phyloP scores from a whole-genome alignment of 1,284 basidiomycete genomes.

The Boletus mariae region DNA sequence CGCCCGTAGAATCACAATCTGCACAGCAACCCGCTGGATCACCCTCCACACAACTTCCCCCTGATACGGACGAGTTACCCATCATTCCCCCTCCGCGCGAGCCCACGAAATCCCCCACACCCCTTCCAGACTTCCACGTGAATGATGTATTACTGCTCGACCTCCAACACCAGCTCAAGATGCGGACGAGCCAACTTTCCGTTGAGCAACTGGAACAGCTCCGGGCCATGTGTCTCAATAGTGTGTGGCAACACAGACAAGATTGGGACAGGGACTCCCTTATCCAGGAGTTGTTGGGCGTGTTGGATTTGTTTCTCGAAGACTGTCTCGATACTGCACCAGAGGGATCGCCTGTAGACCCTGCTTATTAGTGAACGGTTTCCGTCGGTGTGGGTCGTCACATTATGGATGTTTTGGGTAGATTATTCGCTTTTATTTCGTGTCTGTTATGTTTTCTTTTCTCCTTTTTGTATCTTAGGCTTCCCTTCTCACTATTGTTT shows the following conservation, averaged over 20 bases:
- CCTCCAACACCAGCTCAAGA: slow-evolving; percentile 46
- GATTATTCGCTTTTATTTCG: slow-evolving; percentile 30
- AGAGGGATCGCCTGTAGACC: slow-evolving; percentile 4
- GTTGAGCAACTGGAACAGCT: slow-evolving; percentile 94
- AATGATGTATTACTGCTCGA: slow-evolving; percentile 44
- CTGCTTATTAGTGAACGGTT: slow-evolving; percentile 2
- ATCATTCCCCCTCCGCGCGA: slow-evolving; percentile 33
- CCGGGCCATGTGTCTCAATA: slow-evolving; percentile 77
- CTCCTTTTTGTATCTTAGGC: slow-evolving; percentile 19
- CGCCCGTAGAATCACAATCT: slow-evolving; percentile 12
- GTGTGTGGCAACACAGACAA: slow-evolving; percentile 75
- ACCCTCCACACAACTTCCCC: slow-evolving; percentile 6
- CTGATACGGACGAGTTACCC: slow-evolving; percentile 18
- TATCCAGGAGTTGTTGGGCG: slow-evolving; percentile 52
- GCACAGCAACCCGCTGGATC: slow-evolving; percentile 2
- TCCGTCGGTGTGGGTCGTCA: no score
- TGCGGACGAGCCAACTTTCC: slow-evolving; percentile 55
- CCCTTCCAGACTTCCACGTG: slow-evolving; percentile 65
- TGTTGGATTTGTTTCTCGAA: slow-evolving; percentile 58
- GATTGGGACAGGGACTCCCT: slow-evolving; percentile 82
- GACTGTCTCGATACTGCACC: slow-evolving; percentile 40
- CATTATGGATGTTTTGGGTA: slow-evolving; percentile 7
- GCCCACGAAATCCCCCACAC: slow-evolving; percentile 56
- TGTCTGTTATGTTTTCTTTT: background rate
- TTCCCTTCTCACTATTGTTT: background rate